Evolutionary conservation across 106 monocot genomes (phyloP), one percentile per base, ranked within the genome.

Genomic region (Vanilla planifolia): DNA sequence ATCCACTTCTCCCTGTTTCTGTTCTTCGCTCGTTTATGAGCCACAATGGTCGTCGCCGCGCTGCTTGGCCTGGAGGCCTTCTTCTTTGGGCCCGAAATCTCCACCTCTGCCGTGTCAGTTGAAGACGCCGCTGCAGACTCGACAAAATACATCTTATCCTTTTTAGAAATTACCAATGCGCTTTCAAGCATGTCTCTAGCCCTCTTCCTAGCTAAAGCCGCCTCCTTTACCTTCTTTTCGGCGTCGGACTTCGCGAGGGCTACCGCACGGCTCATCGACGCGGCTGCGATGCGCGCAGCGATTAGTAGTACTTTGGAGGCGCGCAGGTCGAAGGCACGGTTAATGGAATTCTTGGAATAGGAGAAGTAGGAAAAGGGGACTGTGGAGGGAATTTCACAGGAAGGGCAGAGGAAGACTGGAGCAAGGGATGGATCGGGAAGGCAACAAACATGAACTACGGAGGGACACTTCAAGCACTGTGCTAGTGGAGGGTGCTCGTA

Each of bases 101-200:
- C 43, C n/a, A 37, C 5, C 43, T 14, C 33, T 2, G 21, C 20
- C 0, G 22, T 37, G 22, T 25, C 27, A 23, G 6, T 4, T 13
- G 45, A 45, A 30, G 0, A 20, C 21, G 39, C 34, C 10, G 14
- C 23, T 3, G 27, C 11, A 25, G 22, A 16, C 3, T 62, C 57
- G 2, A 8, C 35, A 19, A 57, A 29, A 56, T 67, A 66, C 25
- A 57, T 74, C 33, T 47, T 74, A 60, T 77, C 62, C 33, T 20
- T 71, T 46, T 68, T 71, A 9, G 44, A 47, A 8, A 70, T 57
- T 6, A 19, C 3, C 9, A 63, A 7, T 1, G 67, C 67, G 30
- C 52, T 73, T 53, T 83, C 86, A 0, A 91, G 73, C 73, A 77
- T 77, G 34, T 91, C 91, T 26, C 74, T 75, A 9, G 82, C 91